These are phyloP conservation scores for Wallacemonas sp. DNA, from an alignment of 208 protist genomes.

Conservation along the genomic window DNA sequence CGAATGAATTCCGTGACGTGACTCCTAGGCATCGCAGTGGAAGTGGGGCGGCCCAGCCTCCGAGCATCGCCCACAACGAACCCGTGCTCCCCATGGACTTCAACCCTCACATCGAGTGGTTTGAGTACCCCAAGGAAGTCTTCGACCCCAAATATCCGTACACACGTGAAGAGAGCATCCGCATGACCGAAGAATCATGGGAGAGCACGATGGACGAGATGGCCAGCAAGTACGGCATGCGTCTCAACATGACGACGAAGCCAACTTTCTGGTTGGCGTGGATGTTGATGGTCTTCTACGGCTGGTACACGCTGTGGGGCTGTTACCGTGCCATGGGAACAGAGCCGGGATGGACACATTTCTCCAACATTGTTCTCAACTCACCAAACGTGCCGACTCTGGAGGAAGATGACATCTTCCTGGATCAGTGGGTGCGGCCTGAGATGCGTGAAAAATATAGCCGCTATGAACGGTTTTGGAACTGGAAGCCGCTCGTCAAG, in stretches of 20 bases:
- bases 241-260: conserved; percentile 83
- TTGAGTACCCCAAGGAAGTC: conserved; percentile 90
- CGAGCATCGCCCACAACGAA: conserved; percentile 76
- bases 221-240: conserved; percentile 88
- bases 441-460: conserved; percentile 84
- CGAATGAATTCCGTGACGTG: conserved; percentile 63
- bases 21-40: background rate
- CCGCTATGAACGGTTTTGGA: conserved; percentile 84
- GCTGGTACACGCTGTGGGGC: conserved; percentile 88
- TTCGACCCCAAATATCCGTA: conserved; percentile 90
- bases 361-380: conserved; percentile 64
- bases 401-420: conserved; percentile 89
- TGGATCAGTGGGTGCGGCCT: conserved; percentile 88
- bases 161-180: conserved; percentile 89
- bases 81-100: conserved; percentile 89
- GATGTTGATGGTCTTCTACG: conserved; percentile 81
- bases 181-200: conserved; percentile 89
- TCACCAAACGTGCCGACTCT: conserved; percentile 77
- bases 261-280: conserved; percentile 89
- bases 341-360: conserved; percentile 84
- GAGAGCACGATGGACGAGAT: conserved; percentile 91
- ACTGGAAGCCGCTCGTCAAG: conserved; percentile 89
- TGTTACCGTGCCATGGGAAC: conserved; percentile 87
- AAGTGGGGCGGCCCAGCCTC: conserved; percentile 46
- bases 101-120: conserved; percentile 92